Percentiles rank a stretch among this genome's conserved stretches.
These are phyloP conservation scores for Citrullus colocynthis DNA, from an alignment of 306 rosid genomes.

Conservation along the genomic window DNA sequence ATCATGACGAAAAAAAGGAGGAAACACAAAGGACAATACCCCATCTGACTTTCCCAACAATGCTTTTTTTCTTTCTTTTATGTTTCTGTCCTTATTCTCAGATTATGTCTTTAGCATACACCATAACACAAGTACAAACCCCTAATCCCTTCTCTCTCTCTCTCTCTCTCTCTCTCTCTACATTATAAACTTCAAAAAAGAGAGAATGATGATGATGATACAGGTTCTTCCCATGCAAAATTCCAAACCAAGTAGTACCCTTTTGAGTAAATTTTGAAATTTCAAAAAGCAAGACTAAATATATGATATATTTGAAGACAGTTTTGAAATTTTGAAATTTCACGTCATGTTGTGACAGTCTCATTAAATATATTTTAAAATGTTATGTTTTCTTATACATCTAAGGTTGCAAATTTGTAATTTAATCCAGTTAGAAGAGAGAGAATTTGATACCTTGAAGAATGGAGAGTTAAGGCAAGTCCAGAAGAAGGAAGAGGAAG, in stretches of 20 bases:
- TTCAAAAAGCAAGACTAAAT: background rate
- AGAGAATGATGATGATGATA: background rate
- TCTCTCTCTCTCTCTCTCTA: background rate
- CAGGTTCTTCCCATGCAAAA: background rate
- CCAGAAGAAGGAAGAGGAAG: conserved; percentile 5
- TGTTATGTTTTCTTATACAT: too few relatives aligned
- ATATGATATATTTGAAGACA: background rate
- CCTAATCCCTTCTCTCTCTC: background rate
- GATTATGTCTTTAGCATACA: conserved; percentile 2
- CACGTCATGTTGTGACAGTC: too few relatives aligned
- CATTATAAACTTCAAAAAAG: background rate
- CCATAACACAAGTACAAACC: background rate
- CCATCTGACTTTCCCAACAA: conserved; percentile 9
- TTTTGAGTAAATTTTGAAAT: background rate
- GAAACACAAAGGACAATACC: conserved; percentile 10
- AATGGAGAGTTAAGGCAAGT: background rate
- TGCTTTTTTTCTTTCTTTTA: background rate
- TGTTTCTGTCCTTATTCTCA: conserved; percentile 11
- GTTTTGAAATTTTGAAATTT: too few relatives aligned
- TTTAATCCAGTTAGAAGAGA: background rate
- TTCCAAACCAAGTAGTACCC: background rate
- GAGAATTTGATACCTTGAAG: background rate
- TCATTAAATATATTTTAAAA: too few relatives aligned
- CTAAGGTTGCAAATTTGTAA: too few relatives aligned
- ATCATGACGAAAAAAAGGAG: conserved; percentile 4